Percentiles rank a stretch among this genome's conserved stretches.
phyloP scores from a whole-genome alignment of 176 grass and related monocot species.

The Triticum timopheevii region DNA sequence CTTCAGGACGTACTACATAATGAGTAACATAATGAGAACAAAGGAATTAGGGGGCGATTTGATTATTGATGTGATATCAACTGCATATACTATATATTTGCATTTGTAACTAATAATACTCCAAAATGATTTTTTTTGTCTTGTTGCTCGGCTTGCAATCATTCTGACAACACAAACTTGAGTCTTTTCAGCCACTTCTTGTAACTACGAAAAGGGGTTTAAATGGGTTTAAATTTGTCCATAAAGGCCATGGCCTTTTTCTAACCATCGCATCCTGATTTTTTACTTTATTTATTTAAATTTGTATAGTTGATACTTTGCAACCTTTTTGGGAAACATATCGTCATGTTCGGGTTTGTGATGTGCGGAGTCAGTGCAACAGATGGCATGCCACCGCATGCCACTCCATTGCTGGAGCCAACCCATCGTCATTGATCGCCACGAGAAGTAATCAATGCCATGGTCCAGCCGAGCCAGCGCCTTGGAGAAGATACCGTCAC shows the following conservation, averaged over 20 bases:
- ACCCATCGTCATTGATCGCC: no score
- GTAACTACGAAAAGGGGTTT: not conserved
- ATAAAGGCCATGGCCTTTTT: not conserved
- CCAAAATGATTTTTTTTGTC: not conserved
- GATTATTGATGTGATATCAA: slow-evolving; percentile 22
- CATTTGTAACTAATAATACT: not conserved
- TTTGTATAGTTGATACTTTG: no score
- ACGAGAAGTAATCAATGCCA: no score
- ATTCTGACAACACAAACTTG: not conserved
- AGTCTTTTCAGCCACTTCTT: not conserved
- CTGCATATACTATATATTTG: not conserved
- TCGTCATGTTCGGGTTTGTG: not conserved
- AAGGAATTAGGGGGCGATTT: not conserved
- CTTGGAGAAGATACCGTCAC: no score
- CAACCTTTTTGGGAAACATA: no score
- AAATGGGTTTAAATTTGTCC: not conserved
- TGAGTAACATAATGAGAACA: slow-evolving; percentile 1
- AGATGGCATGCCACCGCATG: no score
- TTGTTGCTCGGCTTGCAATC: not conserved
- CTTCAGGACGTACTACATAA: not conserved
- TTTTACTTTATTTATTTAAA: no score
- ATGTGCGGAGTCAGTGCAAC: not conserved
- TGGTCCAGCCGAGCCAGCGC: no score
- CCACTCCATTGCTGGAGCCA: no score
- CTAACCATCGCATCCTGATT: not conserved